Percentiles rank a stretch among this genome's conserved stretches.
phyloP scores from a whole-genome alignment of 129 eudicot genomes.

The Glebionis coronaria region DNA sequence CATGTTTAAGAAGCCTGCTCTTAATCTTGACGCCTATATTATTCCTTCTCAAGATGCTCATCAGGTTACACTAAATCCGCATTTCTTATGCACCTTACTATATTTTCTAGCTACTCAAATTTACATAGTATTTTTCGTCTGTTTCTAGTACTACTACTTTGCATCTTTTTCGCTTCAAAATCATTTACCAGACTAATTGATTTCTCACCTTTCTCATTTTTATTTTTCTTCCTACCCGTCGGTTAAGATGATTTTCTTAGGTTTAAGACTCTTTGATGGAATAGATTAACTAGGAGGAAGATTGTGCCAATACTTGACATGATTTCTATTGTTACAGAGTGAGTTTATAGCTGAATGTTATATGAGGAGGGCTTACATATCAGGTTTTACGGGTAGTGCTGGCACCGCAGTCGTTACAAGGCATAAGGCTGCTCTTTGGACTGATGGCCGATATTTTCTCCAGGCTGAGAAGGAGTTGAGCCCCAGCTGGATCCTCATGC shows the following conservation, averaged over 20 bases:
- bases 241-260: no score
- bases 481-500: conserved; percentile 90
- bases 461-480: conserved; percentile 96
- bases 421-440: conserved; percentile 96
- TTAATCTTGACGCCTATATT: conserved; percentile 76
- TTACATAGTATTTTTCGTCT: no score
- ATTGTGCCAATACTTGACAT: conserved; percentile 14
- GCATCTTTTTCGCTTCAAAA: background rate
- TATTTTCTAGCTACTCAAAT: no score
- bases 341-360: conserved; percentile 93
- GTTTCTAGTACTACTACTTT: no score
- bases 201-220: no score
- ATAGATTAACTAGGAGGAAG: no score
- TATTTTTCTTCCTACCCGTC: no score
- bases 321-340: conserved; percentile 58
- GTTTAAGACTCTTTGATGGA: no score
- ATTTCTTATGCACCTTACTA: no score
- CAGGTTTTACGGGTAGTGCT: conserved; percentile 99
- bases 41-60: conserved; percentile 99
- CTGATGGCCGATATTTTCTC: conserved; percentile 91
- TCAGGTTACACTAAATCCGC: no score
- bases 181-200: no score
- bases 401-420: conserved; percentile 89
- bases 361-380: conserved; percentile 76
- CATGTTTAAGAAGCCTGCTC: conserved; percentile 59